These are phyloP conservation scores for Boletus subcaerulescens DNA, from an alignment of 768 basidiomycete genomes.

Conservation along the genomic window DNA sequence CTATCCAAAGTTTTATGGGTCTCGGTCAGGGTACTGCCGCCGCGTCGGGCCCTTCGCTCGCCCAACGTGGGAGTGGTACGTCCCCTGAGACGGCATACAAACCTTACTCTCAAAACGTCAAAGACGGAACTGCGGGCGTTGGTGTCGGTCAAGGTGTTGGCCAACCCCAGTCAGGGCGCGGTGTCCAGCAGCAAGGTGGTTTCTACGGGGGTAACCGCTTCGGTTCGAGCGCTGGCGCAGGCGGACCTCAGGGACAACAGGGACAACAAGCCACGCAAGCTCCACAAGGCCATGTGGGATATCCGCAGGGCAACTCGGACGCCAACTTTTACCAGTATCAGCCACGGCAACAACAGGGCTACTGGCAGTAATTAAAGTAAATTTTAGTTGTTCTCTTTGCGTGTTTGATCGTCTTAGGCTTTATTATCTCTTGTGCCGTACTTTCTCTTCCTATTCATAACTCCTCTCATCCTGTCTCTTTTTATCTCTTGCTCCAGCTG, in stretches of 20 bases:
- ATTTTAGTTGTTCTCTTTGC: constrained; percentile 1
- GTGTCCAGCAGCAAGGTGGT: constrained; percentile 45
- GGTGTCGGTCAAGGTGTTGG: constrained; percentile 36
- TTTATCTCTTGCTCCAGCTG: constrained; percentile 27
- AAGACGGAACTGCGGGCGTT: constrained; percentile 54
- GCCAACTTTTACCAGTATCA: constrained; percentile 73
- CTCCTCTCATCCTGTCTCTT: constrained; percentile 1
- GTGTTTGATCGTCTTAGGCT: constrained; percentile 1
- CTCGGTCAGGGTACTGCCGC: constrained; percentile 45
- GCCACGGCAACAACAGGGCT: constrained; percentile 60
- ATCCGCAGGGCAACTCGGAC: constrained; percentile 55
- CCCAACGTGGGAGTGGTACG: constrained; percentile 43
- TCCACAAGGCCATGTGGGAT: constrained; percentile 44
- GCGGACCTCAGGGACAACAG: constrained; percentile 50
- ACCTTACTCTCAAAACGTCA: constrained; percentile 56
- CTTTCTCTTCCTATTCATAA: constrained; percentile 9
- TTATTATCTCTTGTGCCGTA: constrained; percentile 2
- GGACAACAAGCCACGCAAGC: constrained; percentile 34
- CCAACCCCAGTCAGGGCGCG: constrained; percentile 40
- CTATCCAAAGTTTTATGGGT: constrained; percentile 71
- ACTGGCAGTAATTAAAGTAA: constrained; percentile 40
- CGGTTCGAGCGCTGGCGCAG: constrained; percentile 39
- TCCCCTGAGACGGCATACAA: constrained; percentile 78
- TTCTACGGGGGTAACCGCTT: constrained; percentile 48
- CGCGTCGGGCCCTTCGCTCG: constrained; percentile 45